These are phyloP conservation scores for Giardia muris DNA, from an alignment of 208 protist genomes.

Conservation along the genomic window DNA sequence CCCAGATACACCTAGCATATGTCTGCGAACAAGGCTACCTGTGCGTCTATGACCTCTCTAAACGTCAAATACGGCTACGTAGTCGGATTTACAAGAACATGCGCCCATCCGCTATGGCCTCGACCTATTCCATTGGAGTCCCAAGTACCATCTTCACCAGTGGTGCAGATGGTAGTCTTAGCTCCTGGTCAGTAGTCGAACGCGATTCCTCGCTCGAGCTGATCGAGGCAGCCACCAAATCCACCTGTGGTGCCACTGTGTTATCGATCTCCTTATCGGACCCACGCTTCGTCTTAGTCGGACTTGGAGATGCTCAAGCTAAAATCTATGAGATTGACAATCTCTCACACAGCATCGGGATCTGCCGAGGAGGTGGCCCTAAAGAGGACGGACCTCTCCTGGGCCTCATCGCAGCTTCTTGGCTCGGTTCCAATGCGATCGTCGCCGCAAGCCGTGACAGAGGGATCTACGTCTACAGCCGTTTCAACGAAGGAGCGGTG, in stretches of 20 bases:
- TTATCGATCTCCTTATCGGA: neutral
- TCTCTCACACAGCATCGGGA: neutral
- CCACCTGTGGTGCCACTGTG: neutral
- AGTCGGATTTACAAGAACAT: no score
- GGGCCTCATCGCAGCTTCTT: neutral
- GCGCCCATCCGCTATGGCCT: no score
- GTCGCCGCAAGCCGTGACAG: neutral
- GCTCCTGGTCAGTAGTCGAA: no score
- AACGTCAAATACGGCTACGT: no score
- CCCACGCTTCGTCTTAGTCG: neutral
- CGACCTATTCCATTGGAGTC: no score
- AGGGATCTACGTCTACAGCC: neutral
- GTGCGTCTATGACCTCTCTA: no score
- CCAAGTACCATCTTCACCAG: no score
- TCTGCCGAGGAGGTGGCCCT: neutral
- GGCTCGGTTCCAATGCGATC: neutral
- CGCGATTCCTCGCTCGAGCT: no score
- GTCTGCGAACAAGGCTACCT: neutral
- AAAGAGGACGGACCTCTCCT: neutral
- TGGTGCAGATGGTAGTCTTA: no score
- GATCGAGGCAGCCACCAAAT: neutral
- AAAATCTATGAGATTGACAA: neutral
- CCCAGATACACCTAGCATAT: neutral
- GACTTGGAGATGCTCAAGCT: neutral
- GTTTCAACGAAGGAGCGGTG: neutral